Base-by-base conservation (phyloP, 2,329 filamentous ascomycete genomes). In the Sphaerulina musiva region DNA sequence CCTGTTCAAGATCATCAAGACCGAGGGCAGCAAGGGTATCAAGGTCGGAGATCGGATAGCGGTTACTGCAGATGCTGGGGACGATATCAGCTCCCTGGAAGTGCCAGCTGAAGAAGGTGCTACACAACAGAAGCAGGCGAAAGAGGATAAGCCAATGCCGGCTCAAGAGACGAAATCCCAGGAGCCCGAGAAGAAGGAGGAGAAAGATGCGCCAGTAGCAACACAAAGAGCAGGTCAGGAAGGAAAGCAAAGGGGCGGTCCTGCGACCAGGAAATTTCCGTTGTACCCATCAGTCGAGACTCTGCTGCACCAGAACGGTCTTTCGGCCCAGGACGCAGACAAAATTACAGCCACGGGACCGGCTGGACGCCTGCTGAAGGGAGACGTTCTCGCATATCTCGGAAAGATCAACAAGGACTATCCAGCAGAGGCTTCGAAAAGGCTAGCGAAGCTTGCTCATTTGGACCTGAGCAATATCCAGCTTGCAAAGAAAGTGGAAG, bases 401-500 rank as follows among this genome's bases (percentile, higher is more conserved):
- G 93, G 93, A 59, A 77, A 79, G 63, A 89, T 96, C 66, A 77
- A 85, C 56, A 76, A 83, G 59, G 78, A 83, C 55, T 86, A 88
- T 62, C 87, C 92, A 1, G 79, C 81, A 20, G 77, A 83, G 57
- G 80, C 90, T 63, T 86, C 87, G 52, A 76, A 80, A 54, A 83
- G 82, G 49, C 85, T 95, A 68, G 78, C 82, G 56, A 85, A 89
- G 71, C 82, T 93, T 46, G 76, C 81, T 41, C 89, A 95, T 71
- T 83, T 98, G 50, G 92, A 98, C 70, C 82, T 98, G 23, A 93
- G 87, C 76, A 95, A 97, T 76, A 92, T 97, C 76, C 95, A 95
- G 77, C 75, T 92, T 55, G 85, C 85, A 46, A 56, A 61, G 48
- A 56, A 63, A 38, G 54, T 60, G 14, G 58, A 57, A 20, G 64